These are phyloP conservation scores for Fusarium camptoceras DNA, from an alignment of 2,329 filamentous ascomycete genomes.

Conservation along the genomic window DNA sequence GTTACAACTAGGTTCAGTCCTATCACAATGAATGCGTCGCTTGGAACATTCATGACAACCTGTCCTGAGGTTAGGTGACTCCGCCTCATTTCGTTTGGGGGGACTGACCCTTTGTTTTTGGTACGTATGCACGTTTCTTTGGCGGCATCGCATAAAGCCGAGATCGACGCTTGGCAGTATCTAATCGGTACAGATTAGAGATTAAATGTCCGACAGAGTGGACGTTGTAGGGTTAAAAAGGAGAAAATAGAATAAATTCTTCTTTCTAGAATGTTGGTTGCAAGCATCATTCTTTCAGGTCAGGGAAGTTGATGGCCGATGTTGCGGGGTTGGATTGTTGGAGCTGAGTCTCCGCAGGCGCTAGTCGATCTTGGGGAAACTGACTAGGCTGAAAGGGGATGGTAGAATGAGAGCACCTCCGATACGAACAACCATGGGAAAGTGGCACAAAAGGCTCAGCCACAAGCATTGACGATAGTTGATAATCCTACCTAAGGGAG, in stretches of 20 bases:
- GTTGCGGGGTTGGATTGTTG: conserved; percentile 9
- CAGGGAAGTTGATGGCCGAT: background rate
- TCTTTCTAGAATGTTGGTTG: conserved; percentile 5
- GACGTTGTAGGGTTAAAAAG: background rate
- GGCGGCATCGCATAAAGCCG: conserved; percentile 34
- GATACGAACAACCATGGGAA: background rate
- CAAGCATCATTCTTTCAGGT: conserved; percentile 16
- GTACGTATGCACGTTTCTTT: conserved; percentile 44
- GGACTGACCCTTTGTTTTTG: conserved; percentile 41
- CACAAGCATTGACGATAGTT: no score
- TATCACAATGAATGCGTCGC: conserved; percentile 43
- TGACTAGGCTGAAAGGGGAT: conserved; percentile 4
- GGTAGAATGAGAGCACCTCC: conserved; percentile 26
- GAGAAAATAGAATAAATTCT: background rate
- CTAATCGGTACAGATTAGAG: background rate
- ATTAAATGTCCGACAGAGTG: background rate
- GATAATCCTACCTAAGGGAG: no score
- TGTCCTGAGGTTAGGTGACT: rapidly evolving
- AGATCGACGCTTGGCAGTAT: conserved; percentile 19
- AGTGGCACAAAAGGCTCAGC: no score
- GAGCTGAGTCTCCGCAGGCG: background rate
- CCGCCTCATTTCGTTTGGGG: background rate
- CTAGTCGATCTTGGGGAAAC: background rate
- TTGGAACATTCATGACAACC: conserved; percentile 45
- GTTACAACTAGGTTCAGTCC: conserved; percentile 35